Evolutionary conservation across 1,284 basidiomycete genomes (phyloP), one percentile per base, ranked within the genome.

Genomic region (Amylostereum areolatum): DNA sequence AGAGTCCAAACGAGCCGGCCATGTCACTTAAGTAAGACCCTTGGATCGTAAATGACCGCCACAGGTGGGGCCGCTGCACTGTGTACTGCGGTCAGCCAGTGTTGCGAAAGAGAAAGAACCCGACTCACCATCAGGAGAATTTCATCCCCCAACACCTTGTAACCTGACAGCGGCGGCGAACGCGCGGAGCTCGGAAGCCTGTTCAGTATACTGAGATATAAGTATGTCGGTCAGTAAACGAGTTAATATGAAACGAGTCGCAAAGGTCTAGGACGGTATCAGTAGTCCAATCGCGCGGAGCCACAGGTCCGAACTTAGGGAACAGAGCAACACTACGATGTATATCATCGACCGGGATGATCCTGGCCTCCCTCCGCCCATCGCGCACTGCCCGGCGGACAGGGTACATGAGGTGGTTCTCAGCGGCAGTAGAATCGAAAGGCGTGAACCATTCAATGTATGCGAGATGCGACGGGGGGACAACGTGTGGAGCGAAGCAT

Each of bases 201-300:
- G n/a, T n/a, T n/a, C n/a, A n/a, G n/a, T n/a, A n/a, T n/a, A n/a
- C n/a, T n/a, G n/a, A n/a, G 24, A 52, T 48, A 27, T 59, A 63
- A 5, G 51, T 53, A 41, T 60, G 58, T 27, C 45, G 40, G 48
- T 66, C 62, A 11, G 54, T 52, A 42, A 54, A 61, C 7, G 51
- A 43, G 51, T 62, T 65, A 2, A 63, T 53, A 51, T 54, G 61
- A 46, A 65, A 66, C 4, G 39, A 50, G 3, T 24, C n/a, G 47
- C 62, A 64, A 10, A 48, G 18, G 8, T 67, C 62, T 6, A 67
- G 53, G 32, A 67, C 63, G 48, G 56, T 64, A 43, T 43, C 52
- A 34, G 52, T 61, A 3, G 54, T 60, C 64, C 62, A 67, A 3
- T 18, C 6, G n/a, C 48, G 49, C 10, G 59, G 59, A 3, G 51